These are phyloP conservation scores for Sphaerulina populicola DNA, from an alignment of 2,329 filamentous ascomycete genomes.

Conservation along the genomic window DNA sequence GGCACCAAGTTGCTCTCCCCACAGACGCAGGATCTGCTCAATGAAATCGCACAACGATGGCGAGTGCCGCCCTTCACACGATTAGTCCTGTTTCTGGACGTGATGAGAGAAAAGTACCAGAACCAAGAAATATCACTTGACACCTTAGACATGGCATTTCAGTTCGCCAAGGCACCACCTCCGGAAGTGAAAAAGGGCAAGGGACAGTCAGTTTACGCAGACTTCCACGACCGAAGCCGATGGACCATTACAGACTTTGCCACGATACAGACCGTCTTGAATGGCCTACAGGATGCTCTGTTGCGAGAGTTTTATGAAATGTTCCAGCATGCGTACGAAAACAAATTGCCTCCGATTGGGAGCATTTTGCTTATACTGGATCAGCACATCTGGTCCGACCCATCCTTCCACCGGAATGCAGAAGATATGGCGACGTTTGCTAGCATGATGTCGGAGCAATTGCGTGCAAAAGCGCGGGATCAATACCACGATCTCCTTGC, in stretches of 20 bases:
- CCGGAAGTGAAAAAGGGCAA: slow-evolving; percentile 45
- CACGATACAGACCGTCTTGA: slow-evolving; percentile 65
- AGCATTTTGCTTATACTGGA: slow-evolving; percentile 73
- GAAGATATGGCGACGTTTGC: slow-evolving; percentile 66
- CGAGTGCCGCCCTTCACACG: slow-evolving; percentile 76
- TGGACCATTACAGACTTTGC: slow-evolving; percentile 46
- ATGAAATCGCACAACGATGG: slow-evolving; percentile 81
- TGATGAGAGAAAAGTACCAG: slow-evolving; percentile 73
- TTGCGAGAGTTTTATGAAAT: slow-evolving; percentile 79
- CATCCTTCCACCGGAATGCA: slow-evolving; percentile 60
- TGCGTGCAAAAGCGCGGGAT: slow-evolving; percentile 66
- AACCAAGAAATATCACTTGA: slow-evolving; percentile 74
- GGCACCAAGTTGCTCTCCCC: slow-evolving; percentile 56
- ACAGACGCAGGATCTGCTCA: slow-evolving; percentile 71
- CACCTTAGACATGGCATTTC: slow-evolving; percentile 75
- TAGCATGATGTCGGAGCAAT: slow-evolving; percentile 60
- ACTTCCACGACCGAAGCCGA: slow-evolving; percentile 45
- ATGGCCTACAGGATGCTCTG: slow-evolving; percentile 68
- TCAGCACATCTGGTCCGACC: slow-evolving; percentile 71
- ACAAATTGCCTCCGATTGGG: slow-evolving; percentile 74
- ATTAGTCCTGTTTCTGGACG: slow-evolving; percentile 73
- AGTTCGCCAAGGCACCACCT: slow-evolving; percentile 64
- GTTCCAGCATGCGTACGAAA: slow-evolving; percentile 81
- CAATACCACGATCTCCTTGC: slow-evolving; percentile 73
- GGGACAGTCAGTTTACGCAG: slow-evolving; percentile 34